Conservation (phyloP, 495 filamentous ascomycete species). For the Cudoniella acicularis region DNA sequence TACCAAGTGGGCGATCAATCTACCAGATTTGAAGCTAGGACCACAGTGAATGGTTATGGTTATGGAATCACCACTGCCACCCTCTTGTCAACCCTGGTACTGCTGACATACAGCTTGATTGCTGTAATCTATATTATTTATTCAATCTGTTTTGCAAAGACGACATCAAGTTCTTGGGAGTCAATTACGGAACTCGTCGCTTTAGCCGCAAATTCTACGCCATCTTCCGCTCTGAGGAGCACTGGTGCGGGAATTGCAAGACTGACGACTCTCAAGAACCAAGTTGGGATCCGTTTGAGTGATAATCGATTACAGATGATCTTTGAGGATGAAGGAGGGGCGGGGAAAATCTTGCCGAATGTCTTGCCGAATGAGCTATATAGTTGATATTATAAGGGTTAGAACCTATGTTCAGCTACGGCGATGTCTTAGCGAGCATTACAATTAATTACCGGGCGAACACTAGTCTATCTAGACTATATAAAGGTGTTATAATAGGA, state of each 20-base stretch:
- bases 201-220: constrained; percentile 9
- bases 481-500: too few species aligned
- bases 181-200: constrained; percentile 12
- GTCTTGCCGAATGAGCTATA: too few species aligned
- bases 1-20: background rate
- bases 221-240: background rate
- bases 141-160: background rate
- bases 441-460: too few species aligned
- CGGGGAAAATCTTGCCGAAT: too few species aligned
- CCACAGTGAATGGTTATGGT: constrained; percentile 10
- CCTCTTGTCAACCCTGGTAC: background rate
- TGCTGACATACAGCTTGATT: constrained; percentile 10
- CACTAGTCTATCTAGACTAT: too few species aligned
- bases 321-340: too few species aligned
- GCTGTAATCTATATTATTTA: constrained; percentile 5
- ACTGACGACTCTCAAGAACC: constrained; percentile 3
- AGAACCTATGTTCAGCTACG: too few species aligned
- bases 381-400: too few species aligned
- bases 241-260: constrained; percentile 11
- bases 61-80: constrained; percentile 8
- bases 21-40: background rate
- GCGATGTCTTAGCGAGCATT: too few species aligned
- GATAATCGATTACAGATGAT: constrained; percentile 6
- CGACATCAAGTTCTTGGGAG: constrained; percentile 8
- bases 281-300: background rate